A percentile compares a stretch with the other conserved stretches of the same genome.
phyloP scores from a whole-genome alignment of 805 yeast genomes.

The Metschnikowia lachancei region DNA sequence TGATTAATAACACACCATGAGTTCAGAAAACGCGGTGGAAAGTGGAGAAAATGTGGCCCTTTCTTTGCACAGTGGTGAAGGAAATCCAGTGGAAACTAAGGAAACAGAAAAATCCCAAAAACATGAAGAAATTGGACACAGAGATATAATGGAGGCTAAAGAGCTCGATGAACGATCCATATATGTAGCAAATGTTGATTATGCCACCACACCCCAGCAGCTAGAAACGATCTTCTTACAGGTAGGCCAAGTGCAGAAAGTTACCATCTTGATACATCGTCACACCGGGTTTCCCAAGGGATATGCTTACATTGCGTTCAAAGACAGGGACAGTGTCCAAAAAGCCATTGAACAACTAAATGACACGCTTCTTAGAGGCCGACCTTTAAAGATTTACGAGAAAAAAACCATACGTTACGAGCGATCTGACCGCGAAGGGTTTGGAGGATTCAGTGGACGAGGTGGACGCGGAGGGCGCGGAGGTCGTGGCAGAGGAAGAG shows the following conservation, averaged over 20 bases:
- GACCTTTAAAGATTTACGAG: conserved; percentile 45
- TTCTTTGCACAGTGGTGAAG: too few species aligned
- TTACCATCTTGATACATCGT: conserved; percentile 50
- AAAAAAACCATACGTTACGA: conserved; percentile 48
- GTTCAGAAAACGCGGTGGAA: too few species aligned
- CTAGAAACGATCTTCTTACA: conserved; percentile 46
- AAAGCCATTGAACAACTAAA: conserved; percentile 46
- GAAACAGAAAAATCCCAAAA: not conserved
- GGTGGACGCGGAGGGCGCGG: conserved; percentile 26
- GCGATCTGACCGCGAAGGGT: not conserved
- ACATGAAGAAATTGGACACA: not conserved
- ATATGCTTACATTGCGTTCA: conserved; percentile 63
- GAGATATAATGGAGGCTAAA: not conserved
- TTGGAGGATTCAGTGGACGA: conserved; percentile 39
- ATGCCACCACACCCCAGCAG: conserved; percentile 48
- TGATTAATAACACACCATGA: too few species aligned
- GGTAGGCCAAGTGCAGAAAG: conserved; percentile 48
- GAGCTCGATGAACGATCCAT: conserved; percentile 53
- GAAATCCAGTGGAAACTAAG: not conserved
- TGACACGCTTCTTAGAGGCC: conserved; percentile 44
- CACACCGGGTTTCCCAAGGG: conserved; percentile 51
- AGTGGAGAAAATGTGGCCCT: too few species aligned
- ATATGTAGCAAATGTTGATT: conserved; percentile 52
- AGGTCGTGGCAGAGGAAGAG: conserved; percentile 31
- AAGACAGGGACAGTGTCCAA: conserved; percentile 37